These are phyloP conservation scores for Phytopythium montanum DNA, from an alignment of 352 stramenopile species.

Conservation along the genomic window DNA sequence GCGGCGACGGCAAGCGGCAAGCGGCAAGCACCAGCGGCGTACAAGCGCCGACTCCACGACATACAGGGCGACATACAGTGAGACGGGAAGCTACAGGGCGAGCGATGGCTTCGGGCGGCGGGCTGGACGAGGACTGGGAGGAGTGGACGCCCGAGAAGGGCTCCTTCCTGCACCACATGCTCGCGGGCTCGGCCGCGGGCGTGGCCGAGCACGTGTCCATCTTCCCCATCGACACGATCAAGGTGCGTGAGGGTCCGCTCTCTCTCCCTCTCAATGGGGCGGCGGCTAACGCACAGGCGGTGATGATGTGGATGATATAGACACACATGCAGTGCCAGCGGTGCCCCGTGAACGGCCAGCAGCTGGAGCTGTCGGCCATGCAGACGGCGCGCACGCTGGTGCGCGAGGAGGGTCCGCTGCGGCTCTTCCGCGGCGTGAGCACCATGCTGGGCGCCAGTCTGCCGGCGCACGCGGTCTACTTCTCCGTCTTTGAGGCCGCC, in stretches of 20 bases:
- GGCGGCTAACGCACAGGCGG: neutral
- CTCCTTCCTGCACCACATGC: constrained; percentile 94
- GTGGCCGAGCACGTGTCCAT: constrained; percentile 97
- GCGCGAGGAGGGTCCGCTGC: constrained; percentile 57
- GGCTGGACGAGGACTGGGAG: constrained; percentile 89
- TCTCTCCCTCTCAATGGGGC: no score
- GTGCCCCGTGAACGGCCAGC: constrained; percentile 64
- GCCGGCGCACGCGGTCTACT: constrained; percentile 94
- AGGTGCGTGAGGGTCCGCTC: constrained; percentile 27
- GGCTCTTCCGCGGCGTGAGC: constrained; percentile 97
- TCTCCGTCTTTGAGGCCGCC: constrained; percentile 90
- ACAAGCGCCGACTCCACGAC: no score
- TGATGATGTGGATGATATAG: constrained; percentile 44
- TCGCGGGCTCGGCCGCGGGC: constrained; percentile 93
- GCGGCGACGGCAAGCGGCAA: no score
- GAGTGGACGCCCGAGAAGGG: constrained; percentile 92
- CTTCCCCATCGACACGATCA: constrained; percentile 93
- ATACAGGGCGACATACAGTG: no score
- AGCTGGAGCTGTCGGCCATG: constrained; percentile 48
- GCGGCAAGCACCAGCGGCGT: no score
- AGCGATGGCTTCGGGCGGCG: neutral
- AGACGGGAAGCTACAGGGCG: neutral
- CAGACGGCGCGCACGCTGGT: constrained; percentile 64
- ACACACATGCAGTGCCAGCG: constrained; percentile 95
- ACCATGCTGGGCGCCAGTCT: constrained; percentile 98